Conservation (phyloP, 495 filamentous ascomycete species). For the Aspergillus sclerotiicarbonarius region DNA sequence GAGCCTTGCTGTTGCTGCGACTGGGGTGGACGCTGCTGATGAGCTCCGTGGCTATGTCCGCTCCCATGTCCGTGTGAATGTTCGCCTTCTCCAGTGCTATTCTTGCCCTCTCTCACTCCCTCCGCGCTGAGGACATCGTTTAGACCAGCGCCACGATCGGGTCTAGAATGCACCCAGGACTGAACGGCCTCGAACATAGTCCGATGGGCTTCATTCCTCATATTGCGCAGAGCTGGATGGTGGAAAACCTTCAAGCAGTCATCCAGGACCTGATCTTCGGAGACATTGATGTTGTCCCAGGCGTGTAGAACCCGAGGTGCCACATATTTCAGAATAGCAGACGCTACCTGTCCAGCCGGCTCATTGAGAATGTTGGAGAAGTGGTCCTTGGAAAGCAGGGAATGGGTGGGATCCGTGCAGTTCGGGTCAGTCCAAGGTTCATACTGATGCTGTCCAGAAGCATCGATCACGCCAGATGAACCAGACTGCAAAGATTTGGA, state of each 20-base stretch:
- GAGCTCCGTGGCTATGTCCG: conserved; percentile 18
- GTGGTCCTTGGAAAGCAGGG: conserved; percentile 92
- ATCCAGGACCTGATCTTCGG: conserved; percentile 72
- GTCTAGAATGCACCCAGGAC: conserved; percentile 66
- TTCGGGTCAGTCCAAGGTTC: conserved; percentile 85
- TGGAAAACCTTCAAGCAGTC: conserved; percentile 82
- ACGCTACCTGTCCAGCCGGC: conserved; percentile 78
- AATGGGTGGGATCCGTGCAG: conserved; percentile 91
- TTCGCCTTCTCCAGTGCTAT: conserved; percentile 53
- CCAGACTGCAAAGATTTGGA: conserved; percentile 79
- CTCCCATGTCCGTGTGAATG: conserved; percentile 31
- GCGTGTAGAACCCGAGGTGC: conserved; percentile 85
- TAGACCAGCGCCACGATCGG: conserved; percentile 60
- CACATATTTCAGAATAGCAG: conserved; percentile 75
- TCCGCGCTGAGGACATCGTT: conserved; percentile 71
- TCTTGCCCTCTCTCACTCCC: conserved; percentile 75
- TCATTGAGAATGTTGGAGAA: conserved; percentile 91
- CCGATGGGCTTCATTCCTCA: conserved; percentile 69
- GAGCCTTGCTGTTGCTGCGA: conserved; percentile 27
- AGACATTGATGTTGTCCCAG: conserved; percentile 80
- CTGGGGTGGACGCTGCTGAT: conserved; percentile 15
- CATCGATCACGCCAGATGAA: conserved; percentile 73
- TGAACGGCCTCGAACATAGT: conserved; percentile 84
- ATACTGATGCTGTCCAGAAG: conserved; percentile 80
- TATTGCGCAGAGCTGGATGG: conserved; percentile 77